Conservation (phyloP, 2,329 filamentous ascomycete species). For the Xylariales sp. region DNA sequence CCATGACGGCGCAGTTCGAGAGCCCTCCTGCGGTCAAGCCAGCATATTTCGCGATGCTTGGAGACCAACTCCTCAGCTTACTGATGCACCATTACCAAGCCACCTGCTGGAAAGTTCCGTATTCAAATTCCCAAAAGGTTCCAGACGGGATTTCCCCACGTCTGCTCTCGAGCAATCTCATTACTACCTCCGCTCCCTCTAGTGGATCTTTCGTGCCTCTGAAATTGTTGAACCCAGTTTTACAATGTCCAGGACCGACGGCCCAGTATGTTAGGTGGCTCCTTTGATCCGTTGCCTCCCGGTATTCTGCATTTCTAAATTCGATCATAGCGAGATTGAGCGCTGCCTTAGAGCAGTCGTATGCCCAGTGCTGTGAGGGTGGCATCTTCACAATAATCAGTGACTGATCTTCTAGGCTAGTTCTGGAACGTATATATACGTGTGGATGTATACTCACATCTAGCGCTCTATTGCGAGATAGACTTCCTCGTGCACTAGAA, state of each 20-base stretch:
- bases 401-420: background rate
- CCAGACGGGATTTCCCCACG: constrained; percentile 10
- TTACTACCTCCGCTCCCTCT: constrained; percentile 10
- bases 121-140: constrained; percentile 12
- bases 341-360: constrained; percentile 8
- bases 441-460: background rate
- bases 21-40: too few relatives aligned
- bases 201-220: constrained; percentile 11
- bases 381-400: background rate
- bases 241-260: constrained; percentile 8
- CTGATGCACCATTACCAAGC: constrained; percentile 12
- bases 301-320: constrained; percentile 9
- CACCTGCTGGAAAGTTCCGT: constrained; percentile 11
- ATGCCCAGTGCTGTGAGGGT: constrained; percentile 9
- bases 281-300: constrained; percentile 7
- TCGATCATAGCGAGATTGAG: constrained; percentile 10
- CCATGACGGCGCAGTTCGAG: too few relatives aligned
- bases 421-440: background rate
- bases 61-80: too few relatives aligned
- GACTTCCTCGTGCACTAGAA: constrained; percentile 6
- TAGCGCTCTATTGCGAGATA: constrained; percentile 4
- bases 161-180: constrained; percentile 10
- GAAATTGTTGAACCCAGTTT: constrained; percentile 10
- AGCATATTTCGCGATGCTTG: too few relatives aligned
- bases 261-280: constrained; percentile 10